A percentile compares a stretch with the other conserved stretches of the same genome.
Evolutionary conservation across 768 basidiomycete species (phyloP).

Genomic region (Boletus pseudopeckii): DNA sequence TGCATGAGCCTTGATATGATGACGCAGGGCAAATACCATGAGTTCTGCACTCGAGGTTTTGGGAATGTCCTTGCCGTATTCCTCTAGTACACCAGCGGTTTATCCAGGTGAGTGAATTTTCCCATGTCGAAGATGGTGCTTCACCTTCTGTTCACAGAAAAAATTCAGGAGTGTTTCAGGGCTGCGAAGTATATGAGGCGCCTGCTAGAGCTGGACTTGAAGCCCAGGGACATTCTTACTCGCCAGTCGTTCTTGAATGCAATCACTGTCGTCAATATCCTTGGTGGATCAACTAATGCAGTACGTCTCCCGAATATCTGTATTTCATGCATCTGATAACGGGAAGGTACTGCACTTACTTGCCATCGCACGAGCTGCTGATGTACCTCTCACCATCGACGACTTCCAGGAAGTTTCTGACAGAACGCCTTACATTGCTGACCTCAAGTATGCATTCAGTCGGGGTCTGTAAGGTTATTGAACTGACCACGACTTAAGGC

Average conservation of each 20-base stretch:
- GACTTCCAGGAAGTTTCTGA: conserved; percentile 83
- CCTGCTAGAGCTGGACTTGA: conserved; percentile 73
- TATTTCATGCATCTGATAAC: conserved; percentile 4
- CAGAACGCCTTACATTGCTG: conserved; percentile 80
- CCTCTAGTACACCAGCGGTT: conserved; percentile 66
- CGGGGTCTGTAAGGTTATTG: background rate
- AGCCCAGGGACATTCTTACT: conserved; percentile 75
- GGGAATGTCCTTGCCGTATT: conserved; percentile 84
- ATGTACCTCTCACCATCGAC: conserved; percentile 71
- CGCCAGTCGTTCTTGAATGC: conserved; percentile 79
- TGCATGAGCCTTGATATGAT: background rate
- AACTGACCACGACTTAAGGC: conserved; percentile 38
- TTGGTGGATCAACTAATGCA: conserved; percentile 88
- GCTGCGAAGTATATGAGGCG: conserved; percentile 75
- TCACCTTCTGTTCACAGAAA: conserved; percentile 44
- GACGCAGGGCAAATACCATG: conserved; percentile 77
- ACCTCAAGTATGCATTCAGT: conserved; percentile 56
- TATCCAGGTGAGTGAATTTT: conserved; percentile 49
- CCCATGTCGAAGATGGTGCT: background rate
- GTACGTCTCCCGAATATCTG: conserved; percentile 37
- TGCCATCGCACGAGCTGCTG: conserved; percentile 81
- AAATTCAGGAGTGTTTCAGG: conserved; percentile 76
- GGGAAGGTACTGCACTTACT: conserved; percentile 74
- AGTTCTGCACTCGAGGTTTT: conserved; percentile 79
- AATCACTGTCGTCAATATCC: conserved; percentile 70